These are phyloP conservation scores for Calocybe gangraenosa DNA, from an alignment of 768 basidiomycete genomes.

Conservation along the genomic window DNA sequence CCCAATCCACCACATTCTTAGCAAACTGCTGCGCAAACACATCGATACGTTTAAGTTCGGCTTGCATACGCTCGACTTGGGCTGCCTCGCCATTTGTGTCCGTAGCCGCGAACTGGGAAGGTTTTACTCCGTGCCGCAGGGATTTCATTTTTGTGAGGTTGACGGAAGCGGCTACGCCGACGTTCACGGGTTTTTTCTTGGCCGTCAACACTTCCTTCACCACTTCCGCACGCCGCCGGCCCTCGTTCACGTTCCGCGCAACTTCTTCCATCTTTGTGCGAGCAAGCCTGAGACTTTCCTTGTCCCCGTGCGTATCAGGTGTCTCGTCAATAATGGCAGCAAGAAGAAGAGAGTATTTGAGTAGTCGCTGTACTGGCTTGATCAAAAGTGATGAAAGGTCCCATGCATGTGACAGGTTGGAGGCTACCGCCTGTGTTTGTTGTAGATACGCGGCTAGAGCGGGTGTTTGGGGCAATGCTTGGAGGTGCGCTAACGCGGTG, in stretches of 20 bases:
- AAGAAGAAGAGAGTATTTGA: slow-evolving; percentile 91
- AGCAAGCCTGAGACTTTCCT: slow-evolving; percentile 49
- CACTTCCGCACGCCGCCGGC: slow-evolving; percentile 64
- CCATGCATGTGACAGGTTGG: slow-evolving; percentile 80
- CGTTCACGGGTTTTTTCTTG: slow-evolving; percentile 34
- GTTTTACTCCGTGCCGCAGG: slow-evolving; percentile 27
- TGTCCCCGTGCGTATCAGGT: slow-evolving; percentile 63
- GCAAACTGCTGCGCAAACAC: slow-evolving; percentile 59
- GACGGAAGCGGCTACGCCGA: slow-evolving; percentile 52
- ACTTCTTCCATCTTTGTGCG: slow-evolving; percentile 64
- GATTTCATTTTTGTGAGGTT: slow-evolving; percentile 58
- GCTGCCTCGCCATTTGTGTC: slow-evolving; percentile 38
- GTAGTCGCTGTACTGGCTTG: slow-evolving; percentile 93
- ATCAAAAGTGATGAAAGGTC: slow-evolving; percentile 93
- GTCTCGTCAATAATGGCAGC: slow-evolving; percentile 73
- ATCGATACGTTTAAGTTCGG: slow-evolving; percentile 53
- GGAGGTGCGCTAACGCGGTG: slow-evolving; percentile 65
- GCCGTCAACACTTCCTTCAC: slow-evolving; percentile 66
- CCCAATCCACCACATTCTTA: slow-evolving; percentile 62
- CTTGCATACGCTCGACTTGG: slow-evolving; percentile 51
- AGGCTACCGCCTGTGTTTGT: slow-evolving; percentile 61
- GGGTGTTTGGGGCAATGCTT: slow-evolving; percentile 39
- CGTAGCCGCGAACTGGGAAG: slow-evolving; percentile 2
- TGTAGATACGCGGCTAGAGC: slow-evolving; percentile 63
- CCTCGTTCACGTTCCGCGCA: slow-evolving; percentile 76